Conservation (phyloP, 768 basidiomycete species). For the Russula dissimulans region DNA sequence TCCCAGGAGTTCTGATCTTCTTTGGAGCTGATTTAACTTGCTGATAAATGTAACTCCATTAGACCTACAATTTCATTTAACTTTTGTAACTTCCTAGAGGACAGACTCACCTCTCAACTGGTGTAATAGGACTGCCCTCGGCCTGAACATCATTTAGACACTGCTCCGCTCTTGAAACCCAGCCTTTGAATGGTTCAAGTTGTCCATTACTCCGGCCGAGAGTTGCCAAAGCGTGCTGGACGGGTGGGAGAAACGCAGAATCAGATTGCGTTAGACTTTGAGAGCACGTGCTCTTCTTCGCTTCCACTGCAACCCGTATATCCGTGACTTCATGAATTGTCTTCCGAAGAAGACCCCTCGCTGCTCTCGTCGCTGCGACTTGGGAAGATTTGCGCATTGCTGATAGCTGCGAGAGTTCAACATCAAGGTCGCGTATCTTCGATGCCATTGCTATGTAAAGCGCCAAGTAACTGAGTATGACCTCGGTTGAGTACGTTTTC, state of each 20-base stretch:
- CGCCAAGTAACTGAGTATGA: not conserved
- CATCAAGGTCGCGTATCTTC: slow-evolving; percentile 2
- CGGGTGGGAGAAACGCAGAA: not conserved
- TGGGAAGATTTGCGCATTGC: slow-evolving; percentile 5
- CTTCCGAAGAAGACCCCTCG: not conserved
- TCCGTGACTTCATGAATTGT: not conserved
- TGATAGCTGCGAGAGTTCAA: not conserved
- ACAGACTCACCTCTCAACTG: not conserved
- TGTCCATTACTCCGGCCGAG: not conserved
- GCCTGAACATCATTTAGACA: not conserved
- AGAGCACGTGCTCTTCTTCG: not conserved
- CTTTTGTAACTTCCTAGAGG: not conserved
- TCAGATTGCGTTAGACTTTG: not conserved
- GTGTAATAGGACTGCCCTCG: not conserved
- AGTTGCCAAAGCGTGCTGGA: not conserved
- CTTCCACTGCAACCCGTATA: not conserved
- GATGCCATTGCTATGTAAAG: not conserved
- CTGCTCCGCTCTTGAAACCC: slow-evolving; percentile 2
- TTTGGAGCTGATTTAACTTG: not conserved
- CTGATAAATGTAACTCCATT: not conserved
- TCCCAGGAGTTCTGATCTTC: not conserved
- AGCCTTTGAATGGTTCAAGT: not conserved
- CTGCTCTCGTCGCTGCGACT: not conserved
- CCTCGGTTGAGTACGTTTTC: not conserved
- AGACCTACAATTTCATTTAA: not conserved